Percentiles rank a stretch among this genome's conserved stretches.
These are phyloP conservation scores for Furcasterigmium sp. DNA, from an alignment of 2,329 filamentous ascomycete genomes.

Conservation along the genomic window DNA sequence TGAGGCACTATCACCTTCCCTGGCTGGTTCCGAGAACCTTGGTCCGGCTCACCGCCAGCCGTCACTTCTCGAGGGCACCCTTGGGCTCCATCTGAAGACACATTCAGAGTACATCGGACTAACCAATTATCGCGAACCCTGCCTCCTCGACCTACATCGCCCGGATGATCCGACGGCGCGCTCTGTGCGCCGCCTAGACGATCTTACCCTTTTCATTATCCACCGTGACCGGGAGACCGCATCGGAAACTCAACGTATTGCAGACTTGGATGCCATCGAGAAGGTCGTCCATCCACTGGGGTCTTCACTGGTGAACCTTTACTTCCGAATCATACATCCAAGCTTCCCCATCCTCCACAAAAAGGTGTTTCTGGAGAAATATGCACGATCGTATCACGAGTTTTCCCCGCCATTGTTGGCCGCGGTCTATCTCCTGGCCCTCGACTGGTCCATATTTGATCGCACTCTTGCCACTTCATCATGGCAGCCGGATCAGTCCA, in stretches of 20 bases:
- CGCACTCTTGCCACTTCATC: constrained; percentile 35
- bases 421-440: constrained; percentile 56
- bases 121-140: constrained; percentile 53
- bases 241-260: constrained; percentile 33
- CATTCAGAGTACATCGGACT: constrained; percentile 57
- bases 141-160: constrained; percentile 50
- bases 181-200: constrained; percentile 25
- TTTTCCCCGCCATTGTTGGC: constrained; percentile 55
- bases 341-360: constrained; percentile 56
- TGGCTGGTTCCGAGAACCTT: constrained; percentile 10
- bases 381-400: constrained; percentile 49
- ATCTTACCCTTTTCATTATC: constrained; percentile 28
- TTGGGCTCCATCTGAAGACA: constrained; percentile 53
- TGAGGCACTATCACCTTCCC: constrained; percentile 10
- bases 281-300: constrained; percentile 59
- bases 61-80: constrained; percentile 31
- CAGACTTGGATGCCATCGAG: constrained; percentile 48
- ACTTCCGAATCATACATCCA: constrained; percentile 59
- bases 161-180: constrained; percentile 35
- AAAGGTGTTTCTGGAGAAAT: constrained; percentile 57
- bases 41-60: constrained; percentile 7
- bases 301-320: constrained; percentile 58
- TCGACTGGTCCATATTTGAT: constrained; percentile 57
- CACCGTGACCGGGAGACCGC: constrained; percentile 27
- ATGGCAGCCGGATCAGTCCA: constrained; percentile 21